Conservation (phyloP, 805 yeast genomes). For the Candida krabiensis region DNA sequence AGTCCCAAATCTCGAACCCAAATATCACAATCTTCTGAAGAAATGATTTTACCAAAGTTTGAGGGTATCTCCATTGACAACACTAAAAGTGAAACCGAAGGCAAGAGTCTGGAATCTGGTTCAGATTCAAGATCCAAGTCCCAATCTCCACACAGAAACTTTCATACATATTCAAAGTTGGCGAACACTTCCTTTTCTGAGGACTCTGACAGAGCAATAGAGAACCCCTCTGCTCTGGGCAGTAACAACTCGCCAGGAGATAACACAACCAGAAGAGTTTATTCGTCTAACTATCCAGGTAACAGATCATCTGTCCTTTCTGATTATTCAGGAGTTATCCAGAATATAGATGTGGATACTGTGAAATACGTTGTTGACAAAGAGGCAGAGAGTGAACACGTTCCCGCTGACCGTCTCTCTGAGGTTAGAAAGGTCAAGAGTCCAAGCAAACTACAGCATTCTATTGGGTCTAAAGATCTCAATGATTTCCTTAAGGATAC, state of each 20-base stretch:
- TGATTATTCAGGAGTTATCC: conserved; percentile 38
- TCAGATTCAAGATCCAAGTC: too few species aligned
- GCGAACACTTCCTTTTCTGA: conserved; percentile 3
- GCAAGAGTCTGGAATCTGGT: too few species aligned
- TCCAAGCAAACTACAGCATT: conserved; percentile 15
- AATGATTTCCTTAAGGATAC: conserved; percentile 11
- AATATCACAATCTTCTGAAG: too few species aligned
- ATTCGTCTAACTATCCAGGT: conserved; percentile 16
- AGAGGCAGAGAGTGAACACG: conserved; percentile 11
- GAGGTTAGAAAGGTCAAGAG: conserved; percentile 20
- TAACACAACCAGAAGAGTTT: conserved; percentile 3
- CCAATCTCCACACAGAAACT: conserved; percentile 8
- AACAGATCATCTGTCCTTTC: conserved; percentile 34
- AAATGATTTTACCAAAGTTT: too few species aligned
- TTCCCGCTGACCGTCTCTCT: conserved; percentile 17
- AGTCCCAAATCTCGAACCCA: too few species aligned
- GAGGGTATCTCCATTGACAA: too few species aligned
- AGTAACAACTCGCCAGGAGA: conserved; percentile 6
- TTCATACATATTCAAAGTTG: conserved; percentile 6
- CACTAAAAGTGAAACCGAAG: too few species aligned
- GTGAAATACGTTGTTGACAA: conserved; percentile 31
- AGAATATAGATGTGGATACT: conserved; percentile 36
- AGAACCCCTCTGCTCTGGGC: neutral
- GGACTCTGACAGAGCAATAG: conserved; percentile 1
- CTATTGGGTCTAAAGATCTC: conserved; percentile 15